Evolutionary conservation across 805 yeast genomes (phyloP).

Genomic region (Priceomyces carsonii): DNA sequence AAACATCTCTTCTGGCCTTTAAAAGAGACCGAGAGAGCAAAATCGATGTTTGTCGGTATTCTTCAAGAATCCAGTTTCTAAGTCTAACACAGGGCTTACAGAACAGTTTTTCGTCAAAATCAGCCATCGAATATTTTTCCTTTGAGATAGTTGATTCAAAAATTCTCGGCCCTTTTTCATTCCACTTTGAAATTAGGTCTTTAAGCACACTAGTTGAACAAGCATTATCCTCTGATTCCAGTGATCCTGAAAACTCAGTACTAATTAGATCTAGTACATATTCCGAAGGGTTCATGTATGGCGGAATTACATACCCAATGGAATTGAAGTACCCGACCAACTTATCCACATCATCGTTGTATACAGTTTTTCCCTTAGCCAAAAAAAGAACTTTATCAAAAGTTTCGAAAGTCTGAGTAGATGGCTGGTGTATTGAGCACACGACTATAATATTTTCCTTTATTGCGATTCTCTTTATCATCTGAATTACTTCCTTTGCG

Average conservation of each 20-base stretch:
- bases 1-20: constrained; percentile 34
- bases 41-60: constrained; percentile 14
- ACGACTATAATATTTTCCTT: constrained; percentile 37
- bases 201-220: background rate
- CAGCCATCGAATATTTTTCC: background rate
- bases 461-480: constrained; percentile 43
- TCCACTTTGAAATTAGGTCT: constrained; percentile 8
- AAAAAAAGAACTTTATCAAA: constrained; percentile 25
- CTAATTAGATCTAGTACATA: constrained; percentile 28
- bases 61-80: constrained; percentile 5
- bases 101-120: background rate
- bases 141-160: background rate
- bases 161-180: background rate
- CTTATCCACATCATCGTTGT: constrained; percentile 15
- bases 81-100: constrained; percentile 5
- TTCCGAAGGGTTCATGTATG: constrained; percentile 25
- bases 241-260: constrained; percentile 16
- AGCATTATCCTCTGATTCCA: background rate
- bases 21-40: constrained; percentile 25
- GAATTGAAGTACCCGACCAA: constrained; percentile 17
- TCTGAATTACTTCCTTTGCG: constrained; percentile 53
- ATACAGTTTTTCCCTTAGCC: constrained; percentile 21
- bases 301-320: constrained; percentile 19
- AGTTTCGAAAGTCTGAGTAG: constrained; percentile 42
- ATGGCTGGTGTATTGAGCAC: constrained; percentile 56